phyloP scores from a whole-genome alignment of 495 filamentous ascomycete genomes.

The Bathelium albidoporum region DNA sequence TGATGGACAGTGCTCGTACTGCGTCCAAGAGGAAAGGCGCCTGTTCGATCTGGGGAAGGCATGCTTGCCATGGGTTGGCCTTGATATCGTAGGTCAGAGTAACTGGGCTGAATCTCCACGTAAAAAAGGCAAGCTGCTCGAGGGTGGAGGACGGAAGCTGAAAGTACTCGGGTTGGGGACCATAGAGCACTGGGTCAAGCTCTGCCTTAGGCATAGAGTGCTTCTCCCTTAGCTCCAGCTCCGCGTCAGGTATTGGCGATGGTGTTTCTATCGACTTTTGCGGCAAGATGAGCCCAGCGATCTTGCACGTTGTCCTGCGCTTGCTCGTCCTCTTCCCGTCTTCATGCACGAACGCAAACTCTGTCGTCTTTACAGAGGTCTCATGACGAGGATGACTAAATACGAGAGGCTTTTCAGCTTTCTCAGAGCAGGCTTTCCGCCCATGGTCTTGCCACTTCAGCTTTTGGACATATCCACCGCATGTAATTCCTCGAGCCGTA shows the following conservation, averaged over 20 bases:
- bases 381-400: background rate
- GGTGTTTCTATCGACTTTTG: background rate
- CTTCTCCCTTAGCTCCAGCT: background rate
- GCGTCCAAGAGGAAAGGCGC: background rate
- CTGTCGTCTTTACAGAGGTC: background rate
- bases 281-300: background rate
- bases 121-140: background rate
- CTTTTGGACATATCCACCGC: background rate
- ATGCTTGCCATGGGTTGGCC: conserved; percentile 4
- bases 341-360: background rate
- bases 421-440: background rate
- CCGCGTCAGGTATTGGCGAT: background rate
- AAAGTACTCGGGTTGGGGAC: background rate
- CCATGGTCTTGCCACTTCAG: background rate
- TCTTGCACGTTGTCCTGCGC: background rate
- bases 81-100: conserved; percentile 3
- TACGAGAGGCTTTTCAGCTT: background rate
- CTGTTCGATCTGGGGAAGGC: background rate
- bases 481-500: background rate
- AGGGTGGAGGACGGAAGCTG: background rate
- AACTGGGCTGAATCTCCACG: conserved; percentile 3
- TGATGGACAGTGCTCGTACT: conserved; percentile 3
- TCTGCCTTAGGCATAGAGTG: background rate
- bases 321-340: background rate
- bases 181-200: background rate